Conservation (phyloP, 345 rosid species). For the Populus pruinosa region DNA sequence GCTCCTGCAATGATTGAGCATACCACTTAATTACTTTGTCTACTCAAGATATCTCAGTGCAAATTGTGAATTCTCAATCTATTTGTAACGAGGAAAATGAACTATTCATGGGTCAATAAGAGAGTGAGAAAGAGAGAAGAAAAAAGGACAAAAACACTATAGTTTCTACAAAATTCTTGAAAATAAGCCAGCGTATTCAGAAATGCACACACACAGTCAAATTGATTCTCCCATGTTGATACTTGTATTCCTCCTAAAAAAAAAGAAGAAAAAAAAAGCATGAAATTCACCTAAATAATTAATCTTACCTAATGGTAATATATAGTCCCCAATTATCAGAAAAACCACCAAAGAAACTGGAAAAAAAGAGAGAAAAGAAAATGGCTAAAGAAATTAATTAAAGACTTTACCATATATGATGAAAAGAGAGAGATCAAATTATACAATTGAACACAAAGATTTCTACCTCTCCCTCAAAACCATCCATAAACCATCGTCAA, state of each 20-base stretch:
- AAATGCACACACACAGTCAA: not conserved
- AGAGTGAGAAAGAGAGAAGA: not conserved
- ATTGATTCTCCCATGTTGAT: not conserved
- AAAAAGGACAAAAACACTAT: too few relatives aligned
- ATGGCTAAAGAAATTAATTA: conserved; percentile 11
- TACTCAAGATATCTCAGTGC: not conserved
- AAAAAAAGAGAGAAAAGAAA: not conserved
- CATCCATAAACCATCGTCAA: conserved; percentile 11
- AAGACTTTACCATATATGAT: conserved; percentile 29
- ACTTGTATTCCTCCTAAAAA: not conserved
- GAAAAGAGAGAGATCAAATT: conserved; percentile 40
- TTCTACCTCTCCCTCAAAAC: conserved; percentile 20
- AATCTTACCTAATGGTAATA: not conserved
- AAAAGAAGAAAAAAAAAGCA: not conserved
- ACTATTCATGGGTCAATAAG: not conserved
- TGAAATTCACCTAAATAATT: not conserved
- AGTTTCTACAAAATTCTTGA: not conserved
- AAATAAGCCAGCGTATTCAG: not conserved
- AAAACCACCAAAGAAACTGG: not conserved
- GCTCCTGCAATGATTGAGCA: conserved; percentile 5
- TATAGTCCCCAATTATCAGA: not conserved
- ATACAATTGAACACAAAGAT: conserved; percentile 40
- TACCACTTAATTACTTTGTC: not conserved
- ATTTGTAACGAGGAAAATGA: not conserved
- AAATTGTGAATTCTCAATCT: not conserved